These are phyloP conservation scores for Chloropicon primus DNA, from an alignment of 139 green algal genomes.

Conservation along the genomic window DNA sequence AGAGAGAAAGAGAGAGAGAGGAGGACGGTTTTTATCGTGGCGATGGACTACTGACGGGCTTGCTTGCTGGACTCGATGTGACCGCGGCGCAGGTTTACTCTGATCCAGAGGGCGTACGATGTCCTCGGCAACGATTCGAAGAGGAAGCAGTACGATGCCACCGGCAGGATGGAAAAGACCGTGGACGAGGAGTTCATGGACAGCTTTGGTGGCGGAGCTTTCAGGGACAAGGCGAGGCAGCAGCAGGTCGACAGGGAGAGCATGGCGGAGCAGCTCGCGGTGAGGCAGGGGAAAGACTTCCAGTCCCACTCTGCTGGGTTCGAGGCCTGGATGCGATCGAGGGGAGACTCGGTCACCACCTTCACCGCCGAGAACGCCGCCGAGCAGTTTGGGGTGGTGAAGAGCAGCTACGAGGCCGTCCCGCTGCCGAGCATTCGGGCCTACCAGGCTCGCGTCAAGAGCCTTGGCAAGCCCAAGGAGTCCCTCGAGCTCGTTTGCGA, in stretches of 20 bases:
- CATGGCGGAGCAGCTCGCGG: conserved; percentile 50
- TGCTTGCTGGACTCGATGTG: too few relatives aligned
- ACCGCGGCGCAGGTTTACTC: conserved; percentile 30
- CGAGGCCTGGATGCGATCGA: conserved; percentile 61
- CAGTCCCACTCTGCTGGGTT: conserved; percentile 29
- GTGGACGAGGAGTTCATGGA: conserved; percentile 71
- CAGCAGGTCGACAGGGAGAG: conserved; percentile 15
- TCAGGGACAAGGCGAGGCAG: conserved; percentile 20
- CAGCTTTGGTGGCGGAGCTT: conserved; percentile 48
- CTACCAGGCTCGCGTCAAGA: conserved; percentile 35
- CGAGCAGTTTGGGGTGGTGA: conserved; percentile 56
- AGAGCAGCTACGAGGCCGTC: conserved; percentile 53
- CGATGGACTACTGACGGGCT: too few relatives aligned
- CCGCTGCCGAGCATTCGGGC: conserved; percentile 40
- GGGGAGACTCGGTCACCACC: conserved; percentile 26
- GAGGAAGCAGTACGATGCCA: conserved; percentile 56
- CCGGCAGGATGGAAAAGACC: conserved; percentile 41
- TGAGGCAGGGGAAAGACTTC: conserved; percentile 25
- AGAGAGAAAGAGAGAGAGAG: too few relatives aligned
- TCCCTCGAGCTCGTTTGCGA: conserved; percentile 27
- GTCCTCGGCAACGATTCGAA: conserved; percentile 46
- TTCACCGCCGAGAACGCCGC: conserved; percentile 56
- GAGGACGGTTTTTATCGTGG: too few relatives aligned
- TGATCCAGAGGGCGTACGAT: conserved; percentile 44
- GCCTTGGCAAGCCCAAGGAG: conserved; percentile 17